These are phyloP conservation scores for Zasmidium cellare DNA, from an alignment of 2,329 filamentous ascomycete species.

Conservation along the genomic window DNA sequence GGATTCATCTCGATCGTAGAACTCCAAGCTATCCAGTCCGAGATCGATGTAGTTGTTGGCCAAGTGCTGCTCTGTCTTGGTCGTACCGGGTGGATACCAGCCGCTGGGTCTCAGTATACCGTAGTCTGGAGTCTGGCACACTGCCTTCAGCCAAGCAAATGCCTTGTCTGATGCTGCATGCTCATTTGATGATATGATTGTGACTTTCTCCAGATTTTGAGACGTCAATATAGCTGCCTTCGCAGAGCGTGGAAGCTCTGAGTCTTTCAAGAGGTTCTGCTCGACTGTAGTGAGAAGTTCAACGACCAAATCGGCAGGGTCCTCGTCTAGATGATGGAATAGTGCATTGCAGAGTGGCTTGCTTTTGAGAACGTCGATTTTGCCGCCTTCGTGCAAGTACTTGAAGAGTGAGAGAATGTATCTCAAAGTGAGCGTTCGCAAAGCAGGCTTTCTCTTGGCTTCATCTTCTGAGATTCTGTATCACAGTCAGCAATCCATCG, in stretches of 20 bases:
- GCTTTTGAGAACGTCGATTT: slow-evolving; percentile 79
- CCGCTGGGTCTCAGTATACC: slow-evolving; percentile 77
- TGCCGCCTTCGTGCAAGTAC: slow-evolving; percentile 73
- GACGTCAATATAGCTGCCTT: slow-evolving; percentile 56
- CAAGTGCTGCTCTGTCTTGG: slow-evolving; percentile 37
- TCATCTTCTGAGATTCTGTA: slow-evolving; percentile 55
- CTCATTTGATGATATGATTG: slow-evolving; percentile 56
- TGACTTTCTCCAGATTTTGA: slow-evolving; percentile 43
- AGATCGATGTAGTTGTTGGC: slow-evolving; percentile 52
- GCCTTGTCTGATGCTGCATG: slow-evolving; percentile 66
- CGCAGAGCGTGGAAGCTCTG: slow-evolving; percentile 67
- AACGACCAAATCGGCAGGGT: slow-evolving; percentile 71
- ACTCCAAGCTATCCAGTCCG: slow-evolving; percentile 68
- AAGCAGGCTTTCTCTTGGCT: slow-evolving; percentile 65
- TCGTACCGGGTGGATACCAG: slow-evolving; percentile 72
- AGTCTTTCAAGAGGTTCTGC: slow-evolving; percentile 71
- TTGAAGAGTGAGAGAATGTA: slow-evolving; percentile 79
- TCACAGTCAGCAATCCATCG: neutral
- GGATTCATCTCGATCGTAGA: slow-evolving; percentile 58
- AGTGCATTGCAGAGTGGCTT: slow-evolving; percentile 67
- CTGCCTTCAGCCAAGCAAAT: slow-evolving; percentile 72
- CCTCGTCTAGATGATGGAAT: slow-evolving; percentile 74
- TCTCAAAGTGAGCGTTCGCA: slow-evolving; percentile 78
- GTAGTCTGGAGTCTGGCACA: slow-evolving; percentile 71
- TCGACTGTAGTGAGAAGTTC: slow-evolving; percentile 74